Conservation (phyloP, 2,329 filamentous ascomycete species). For the Fusarium bulbicola region DNA sequence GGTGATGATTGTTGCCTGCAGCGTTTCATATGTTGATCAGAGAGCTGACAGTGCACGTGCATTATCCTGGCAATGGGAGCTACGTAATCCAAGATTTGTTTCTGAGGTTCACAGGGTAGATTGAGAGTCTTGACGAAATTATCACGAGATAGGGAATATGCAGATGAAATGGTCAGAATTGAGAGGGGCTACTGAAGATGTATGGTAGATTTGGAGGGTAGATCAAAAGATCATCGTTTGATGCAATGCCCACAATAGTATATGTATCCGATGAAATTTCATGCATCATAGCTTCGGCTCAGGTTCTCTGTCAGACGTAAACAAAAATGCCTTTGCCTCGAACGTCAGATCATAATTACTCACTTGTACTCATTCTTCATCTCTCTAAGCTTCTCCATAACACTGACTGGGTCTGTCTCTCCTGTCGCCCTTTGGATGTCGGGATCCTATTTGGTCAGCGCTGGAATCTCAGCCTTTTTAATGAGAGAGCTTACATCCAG, state of each 20-base stretch:
- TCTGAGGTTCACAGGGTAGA: background rate
- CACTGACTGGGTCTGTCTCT: background rate
- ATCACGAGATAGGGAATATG: background rate
- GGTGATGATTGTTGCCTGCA: background rate
- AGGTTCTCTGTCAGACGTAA: background rate
- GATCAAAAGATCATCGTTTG: background rate
- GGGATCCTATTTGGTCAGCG: background rate
- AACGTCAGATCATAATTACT: background rate
- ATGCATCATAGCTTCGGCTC: background rate
- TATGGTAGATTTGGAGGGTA: accelerated
- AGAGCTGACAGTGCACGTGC: background rate
- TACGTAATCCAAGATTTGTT: background rate
- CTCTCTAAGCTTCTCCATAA: background rate
- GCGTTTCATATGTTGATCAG: background rate
- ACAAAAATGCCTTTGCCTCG: accelerated
- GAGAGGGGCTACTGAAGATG: no score
- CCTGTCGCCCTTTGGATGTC: background rate
- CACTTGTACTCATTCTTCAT: background rate
- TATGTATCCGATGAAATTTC: background rate
- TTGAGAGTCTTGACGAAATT: background rate
- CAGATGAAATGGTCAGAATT: background rate
- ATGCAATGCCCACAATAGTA: no score
- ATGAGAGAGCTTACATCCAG: background rate
- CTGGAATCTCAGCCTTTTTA: accelerated
- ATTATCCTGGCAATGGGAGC: background rate